Evolutionary conservation across 139 green algal genomes (phyloP), one percentile per base, ranked within the genome.

Genomic region (Chlamydomonas incerta): DNA sequence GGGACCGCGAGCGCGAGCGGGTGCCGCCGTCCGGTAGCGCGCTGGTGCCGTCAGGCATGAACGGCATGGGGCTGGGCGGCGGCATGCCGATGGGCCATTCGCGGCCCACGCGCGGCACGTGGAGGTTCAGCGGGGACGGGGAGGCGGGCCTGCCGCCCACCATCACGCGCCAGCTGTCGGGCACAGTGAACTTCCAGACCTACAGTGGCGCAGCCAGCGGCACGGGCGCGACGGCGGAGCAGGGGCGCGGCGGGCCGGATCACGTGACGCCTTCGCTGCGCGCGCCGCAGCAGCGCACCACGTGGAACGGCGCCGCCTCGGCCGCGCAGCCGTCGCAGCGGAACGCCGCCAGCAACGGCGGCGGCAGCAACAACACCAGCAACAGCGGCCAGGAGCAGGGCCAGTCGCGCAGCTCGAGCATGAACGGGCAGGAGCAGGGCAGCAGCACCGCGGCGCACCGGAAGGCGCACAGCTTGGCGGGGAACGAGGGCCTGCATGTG

Each of bases 401-500:
- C 20, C 50, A 46, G 18, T 74, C 37, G 13, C 37, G 34, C 35
- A 82, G 34, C 63, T 41, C 29, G 0, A 70, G 29, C 29, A 29
- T 31, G 18, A 37, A 50, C 41, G 41, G 41, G 6, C 41, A 50
- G 41, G 41, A 50, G 41, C 41, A 50, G 41, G 41, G 0, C 35
- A 58, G 4, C 55, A n/a, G 50, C 6, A 15, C 57, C 13, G 21
- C 34, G 14, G 74, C 26, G 17, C 15, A 83, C 60, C 79, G 79
- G 0, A 85, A 75, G 21, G 47, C 79, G 4, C 79, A 85, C 31
- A 76, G 65, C 2, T 13, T 75, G 23, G 79, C 79, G 11, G 79
- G 79, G 18, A 75, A 75, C 10, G 79, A 85, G 79, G 14, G 28
- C 2, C 35, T 72, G 28, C 65, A 29, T 21, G 46, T 24, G 6